Percentiles rank a stretch among this genome's conserved stretches.
Conservation (phyloP, 1,284 basidiomycete species). For the Pulveroboletus ridleyi region DNA sequence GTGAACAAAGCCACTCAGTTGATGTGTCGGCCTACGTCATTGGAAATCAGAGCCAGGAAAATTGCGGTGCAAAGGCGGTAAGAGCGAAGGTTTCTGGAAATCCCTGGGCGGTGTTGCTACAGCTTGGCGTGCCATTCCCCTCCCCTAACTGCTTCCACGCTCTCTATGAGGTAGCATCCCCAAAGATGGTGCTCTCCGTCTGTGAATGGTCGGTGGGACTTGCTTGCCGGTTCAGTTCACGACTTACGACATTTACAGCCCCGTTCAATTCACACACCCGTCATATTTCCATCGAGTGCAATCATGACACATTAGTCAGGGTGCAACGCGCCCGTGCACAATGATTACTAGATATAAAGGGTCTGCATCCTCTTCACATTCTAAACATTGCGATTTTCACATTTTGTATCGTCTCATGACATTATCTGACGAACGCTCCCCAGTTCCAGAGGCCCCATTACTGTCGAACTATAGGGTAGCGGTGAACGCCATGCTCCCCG, state of each 20-base stretch:
- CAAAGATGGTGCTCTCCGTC: too few relatives aligned
- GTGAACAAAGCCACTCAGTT: conserved; percentile 4
- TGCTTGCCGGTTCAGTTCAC: too few relatives aligned
- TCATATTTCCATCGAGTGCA: not conserved
- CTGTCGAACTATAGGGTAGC: not conserved
- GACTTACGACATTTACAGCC: too few relatives aligned
- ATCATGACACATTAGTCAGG: not conserved
- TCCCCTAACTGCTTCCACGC: not conserved
- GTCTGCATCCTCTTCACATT: not conserved
- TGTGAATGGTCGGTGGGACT: not conserved
- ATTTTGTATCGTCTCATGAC: not conserved
- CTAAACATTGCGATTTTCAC: not conserved
- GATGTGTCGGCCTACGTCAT: not conserved
- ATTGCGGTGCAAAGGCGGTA: too few relatives aligned
- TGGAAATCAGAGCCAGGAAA: too few relatives aligned
- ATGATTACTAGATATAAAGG: conserved; percentile 2
- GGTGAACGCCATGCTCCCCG: not conserved
- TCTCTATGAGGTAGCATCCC: not conserved
- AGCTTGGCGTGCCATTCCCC: not conserved
- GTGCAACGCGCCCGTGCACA: too few relatives aligned
- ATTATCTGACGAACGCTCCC: too few relatives aligned
- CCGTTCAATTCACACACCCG: not conserved
- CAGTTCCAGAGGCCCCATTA: not conserved
- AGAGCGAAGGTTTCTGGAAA: not conserved
- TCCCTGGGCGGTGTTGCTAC: conserved; percentile 2